phyloP scores from a whole-genome alignment of 805 yeast species.

The Yamadazyma philogaea region DNA sequence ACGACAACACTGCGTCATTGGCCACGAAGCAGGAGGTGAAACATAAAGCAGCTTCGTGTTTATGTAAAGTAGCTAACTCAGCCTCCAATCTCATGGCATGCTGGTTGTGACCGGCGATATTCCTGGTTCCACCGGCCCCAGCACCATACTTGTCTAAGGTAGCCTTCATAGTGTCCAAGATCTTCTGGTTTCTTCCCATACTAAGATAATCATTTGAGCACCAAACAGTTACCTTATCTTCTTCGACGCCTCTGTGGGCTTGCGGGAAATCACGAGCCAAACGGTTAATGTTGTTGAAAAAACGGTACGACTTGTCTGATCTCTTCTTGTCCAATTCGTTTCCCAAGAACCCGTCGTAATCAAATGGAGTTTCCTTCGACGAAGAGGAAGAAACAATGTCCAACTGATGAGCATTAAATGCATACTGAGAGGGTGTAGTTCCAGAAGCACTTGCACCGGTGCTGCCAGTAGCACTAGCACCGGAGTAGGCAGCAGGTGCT shows the following conservation, averaged over 20 bases:
- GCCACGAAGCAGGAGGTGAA: constrained; percentile 96
- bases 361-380: constrained; percentile 56
- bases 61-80: constrained; percentile 85
- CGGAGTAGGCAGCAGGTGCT: constrained; percentile 25
- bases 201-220: constrained; percentile 97
- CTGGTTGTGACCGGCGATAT: constrained; percentile 94
- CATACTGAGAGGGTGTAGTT: constrained; percentile 32
- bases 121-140: constrained; percentile 99
- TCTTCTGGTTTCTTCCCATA: constrained; percentile 79
- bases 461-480: constrained; percentile 31
- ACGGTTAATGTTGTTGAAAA: constrained; percentile 95
- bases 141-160: constrained; percentile 90
- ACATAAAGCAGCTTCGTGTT: constrained; percentile 92
- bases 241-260: constrained; percentile 76
- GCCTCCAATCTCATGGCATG: constrained; percentile 87
- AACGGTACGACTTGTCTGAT: constrained; percentile 88
- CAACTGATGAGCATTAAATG: constrained; percentile 28
- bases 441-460: constrained; percentile 31
- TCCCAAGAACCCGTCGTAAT: constrained; percentile 67
- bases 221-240: constrained; percentile 95
- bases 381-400: constrained; percentile 23
- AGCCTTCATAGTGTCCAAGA: constrained; percentile 70
- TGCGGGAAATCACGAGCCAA: constrained; percentile 89
- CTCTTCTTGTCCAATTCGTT: constrained; percentile 71
- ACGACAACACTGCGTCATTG: constrained; percentile 88